phyloP scores from a whole-genome alignment of 306 rosid species.

The Datisca glomerata region DNA sequence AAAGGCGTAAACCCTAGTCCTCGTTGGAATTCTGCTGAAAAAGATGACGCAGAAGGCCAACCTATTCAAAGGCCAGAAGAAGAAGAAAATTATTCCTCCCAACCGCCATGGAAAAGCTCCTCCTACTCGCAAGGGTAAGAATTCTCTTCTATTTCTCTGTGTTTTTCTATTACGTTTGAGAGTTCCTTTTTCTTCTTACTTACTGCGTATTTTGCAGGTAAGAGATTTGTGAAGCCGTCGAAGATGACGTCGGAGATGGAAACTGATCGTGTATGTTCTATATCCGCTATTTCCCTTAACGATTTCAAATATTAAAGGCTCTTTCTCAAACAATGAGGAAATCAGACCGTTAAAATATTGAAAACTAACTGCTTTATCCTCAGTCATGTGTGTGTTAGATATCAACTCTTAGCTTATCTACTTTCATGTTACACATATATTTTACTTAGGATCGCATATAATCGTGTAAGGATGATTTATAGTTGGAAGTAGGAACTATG shows the following conservation, averaged over 20 bases:
- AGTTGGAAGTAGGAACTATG: no score
- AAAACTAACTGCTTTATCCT: not conserved
- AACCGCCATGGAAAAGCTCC: constrained; percentile 73
- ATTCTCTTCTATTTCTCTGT: not conserved
- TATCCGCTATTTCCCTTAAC: not conserved
- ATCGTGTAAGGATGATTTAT: not conserved
- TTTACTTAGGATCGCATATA: no score
- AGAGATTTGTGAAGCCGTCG: constrained; percentile 57
- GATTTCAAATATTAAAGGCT: no score
- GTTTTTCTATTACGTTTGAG: not conserved
- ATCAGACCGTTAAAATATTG: not conserved
- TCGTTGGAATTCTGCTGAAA: not conserved
- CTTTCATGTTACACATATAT: no score
- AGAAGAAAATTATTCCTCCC: constrained; percentile 61
- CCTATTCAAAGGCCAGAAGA: constrained; percentile 65
- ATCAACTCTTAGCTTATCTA: no score
- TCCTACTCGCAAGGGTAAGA: constrained; percentile 48
- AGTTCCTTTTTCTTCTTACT: not conserved
- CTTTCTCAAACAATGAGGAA: no score
- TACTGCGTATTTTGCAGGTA: constrained; percentile 26
- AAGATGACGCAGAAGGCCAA: constrained; percentile 64
- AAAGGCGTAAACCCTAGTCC: not conserved
- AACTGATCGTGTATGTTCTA: constrained; percentile 55
- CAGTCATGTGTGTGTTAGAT: no score
- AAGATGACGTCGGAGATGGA: constrained; percentile 70